Conservation (phyloP, 768 basidiomycete species). For the Termitomyces sp. region DNA sequence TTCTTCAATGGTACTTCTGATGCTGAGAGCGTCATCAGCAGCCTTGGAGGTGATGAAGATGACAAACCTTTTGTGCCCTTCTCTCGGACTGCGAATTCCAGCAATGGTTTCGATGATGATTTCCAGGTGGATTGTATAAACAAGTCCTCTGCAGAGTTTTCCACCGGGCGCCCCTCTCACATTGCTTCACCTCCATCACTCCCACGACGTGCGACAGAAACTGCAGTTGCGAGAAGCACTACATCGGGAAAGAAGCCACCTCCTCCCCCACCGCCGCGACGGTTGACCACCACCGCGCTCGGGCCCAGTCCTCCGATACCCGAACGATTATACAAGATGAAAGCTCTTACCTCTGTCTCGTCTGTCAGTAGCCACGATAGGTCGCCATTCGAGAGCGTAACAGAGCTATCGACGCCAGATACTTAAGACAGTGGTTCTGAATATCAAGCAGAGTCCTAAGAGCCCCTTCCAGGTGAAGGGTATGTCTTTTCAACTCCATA, state of each 20-base stretch:
- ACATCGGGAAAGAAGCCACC: constrained; percentile 39
- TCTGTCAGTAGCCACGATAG: constrained; percentile 35
- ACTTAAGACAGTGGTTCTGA: constrained; percentile 25
- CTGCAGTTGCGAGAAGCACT: constrained; percentile 12
- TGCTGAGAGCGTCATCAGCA: constrained; percentile 37
- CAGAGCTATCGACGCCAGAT: constrained; percentile 32
- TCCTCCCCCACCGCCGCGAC: constrained; percentile 63
- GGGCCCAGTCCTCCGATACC: constrained; percentile 43
- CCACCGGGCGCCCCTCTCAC: background rate
- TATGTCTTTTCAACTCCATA: constrained; percentile 45
- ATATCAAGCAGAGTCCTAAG: constrained; percentile 43
- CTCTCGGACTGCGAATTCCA: constrained; percentile 3
- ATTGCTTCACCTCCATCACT: constrained; percentile 13
- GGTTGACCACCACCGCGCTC: constrained; percentile 25
- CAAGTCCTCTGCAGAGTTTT: background rate
- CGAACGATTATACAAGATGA: constrained; percentile 27
- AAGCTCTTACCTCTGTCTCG: constrained; percentile 24
- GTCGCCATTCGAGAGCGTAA: constrained; percentile 64
- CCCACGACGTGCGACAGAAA: constrained; percentile 17
- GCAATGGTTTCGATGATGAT: constrained; percentile 9
- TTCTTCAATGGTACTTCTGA: constrained; percentile 38
- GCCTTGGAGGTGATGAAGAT: constrained; percentile 38
- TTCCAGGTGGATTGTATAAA: constrained; percentile 8
- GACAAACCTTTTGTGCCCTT: constrained; percentile 22
- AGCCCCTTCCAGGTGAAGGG: constrained; percentile 62